These are phyloP conservation scores for Pleurotus eryngii DNA, from an alignment of 768 basidiomycete genomes.

Conservation along the genomic window DNA sequence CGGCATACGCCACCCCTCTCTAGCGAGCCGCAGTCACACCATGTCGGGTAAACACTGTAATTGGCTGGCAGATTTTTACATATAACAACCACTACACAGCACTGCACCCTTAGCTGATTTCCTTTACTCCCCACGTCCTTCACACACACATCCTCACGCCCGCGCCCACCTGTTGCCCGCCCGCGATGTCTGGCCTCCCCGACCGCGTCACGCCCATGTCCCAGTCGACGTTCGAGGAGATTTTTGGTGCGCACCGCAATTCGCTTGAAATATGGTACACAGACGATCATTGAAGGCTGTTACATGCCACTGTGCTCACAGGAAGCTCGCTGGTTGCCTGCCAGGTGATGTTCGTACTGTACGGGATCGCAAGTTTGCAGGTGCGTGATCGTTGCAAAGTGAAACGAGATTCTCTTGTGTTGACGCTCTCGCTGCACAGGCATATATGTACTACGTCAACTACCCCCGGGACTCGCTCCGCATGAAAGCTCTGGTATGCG, in stretches of 20 bases:
- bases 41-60: too few species aligned
- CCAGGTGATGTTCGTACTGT: not conserved
- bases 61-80: too few species aligned
- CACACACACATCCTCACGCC: too few species aligned
- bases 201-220: not conserved
- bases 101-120: too few species aligned
- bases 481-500: not conserved
- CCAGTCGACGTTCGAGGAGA: not conserved
- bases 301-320: not conserved
- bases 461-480: not conserved
- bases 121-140: too few species aligned
- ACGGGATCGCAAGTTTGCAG: not conserved
- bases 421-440: not conserved
- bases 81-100: too few species aligned
- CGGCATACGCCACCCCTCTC: too few species aligned
- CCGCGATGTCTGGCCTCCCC: constrained; percentile 1
- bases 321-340: not conserved
- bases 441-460: not conserved
- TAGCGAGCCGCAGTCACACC: too few species aligned
- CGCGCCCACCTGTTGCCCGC: not conserved
- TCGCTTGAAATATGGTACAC: too few species aligned
- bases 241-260: not conserved
- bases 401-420: not conserved
- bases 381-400: not conserved
- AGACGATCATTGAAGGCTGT: too few species aligned